Base-by-base conservation (phyloP, 345 rosid species). In the Camelina laxa region DNA sequence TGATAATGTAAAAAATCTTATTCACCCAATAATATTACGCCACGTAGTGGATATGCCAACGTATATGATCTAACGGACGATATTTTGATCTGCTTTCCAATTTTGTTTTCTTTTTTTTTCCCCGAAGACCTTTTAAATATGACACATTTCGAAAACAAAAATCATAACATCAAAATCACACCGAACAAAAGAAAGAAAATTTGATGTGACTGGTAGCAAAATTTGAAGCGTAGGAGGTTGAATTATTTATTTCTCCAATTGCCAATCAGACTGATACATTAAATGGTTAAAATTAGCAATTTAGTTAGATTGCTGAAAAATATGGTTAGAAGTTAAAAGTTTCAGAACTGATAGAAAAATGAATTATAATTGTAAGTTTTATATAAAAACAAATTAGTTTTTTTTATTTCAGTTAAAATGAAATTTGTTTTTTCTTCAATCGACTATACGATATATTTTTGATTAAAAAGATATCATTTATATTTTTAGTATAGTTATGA, bases 41-140 rank as follows among this genome's bases (percentile, higher is more conserved):
- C 80, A 77, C 61, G 72, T 70, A 11, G 9, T 47, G 70, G 75
- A 70, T 76, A 76, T 76, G 70, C 31, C 51, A 70, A 45, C 41
- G 22, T 22, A 9, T 53, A 67, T 31, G 56, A 75, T 75, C 64
- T 10, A 9, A 75, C 60, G 78, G 66, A 48, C 38, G 45, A 27
- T 51, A 48, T 47, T 44, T 44, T 33, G 6, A 21, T 24, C 5
- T 36, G 51, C 50, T 16, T 33, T 57, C 14, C 15, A 3, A 12
- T 41, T 14, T 3, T 12, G 10, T 13, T 21, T 65, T 36, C 2
- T 7, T 68, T 55, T 9, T 7, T 68, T 55, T 9, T 27, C 30
- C 0, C 38, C 1, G 10, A n/a, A 11, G 6, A 15, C 11, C 54
- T 27, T 41, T 13, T 9, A 39, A 45, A 50, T 19, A 35, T 24